Percentiles rank a stretch among this genome's conserved stretches.
phyloP scores from a whole-genome alignment of 2,329 filamentous ascomycete species.

The Fulvia fulva region DNA sequence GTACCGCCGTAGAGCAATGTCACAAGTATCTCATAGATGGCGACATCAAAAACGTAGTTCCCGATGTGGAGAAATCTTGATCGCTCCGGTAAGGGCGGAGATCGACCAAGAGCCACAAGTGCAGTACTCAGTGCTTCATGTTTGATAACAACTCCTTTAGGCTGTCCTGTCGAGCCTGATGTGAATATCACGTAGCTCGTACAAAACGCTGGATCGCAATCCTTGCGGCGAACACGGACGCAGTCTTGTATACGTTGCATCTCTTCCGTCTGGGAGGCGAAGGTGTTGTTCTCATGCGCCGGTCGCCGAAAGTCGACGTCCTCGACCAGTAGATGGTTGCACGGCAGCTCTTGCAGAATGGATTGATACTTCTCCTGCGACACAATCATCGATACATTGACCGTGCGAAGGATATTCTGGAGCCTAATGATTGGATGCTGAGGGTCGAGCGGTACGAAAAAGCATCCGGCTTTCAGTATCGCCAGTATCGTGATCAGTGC shows the following conservation, averaged over 20 bases:
- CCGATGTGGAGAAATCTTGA: slow-evolving; percentile 10
- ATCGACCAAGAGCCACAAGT: neutral
- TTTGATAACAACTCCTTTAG: slow-evolving; percentile 8
- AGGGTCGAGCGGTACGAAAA: slow-evolving; percentile 21
- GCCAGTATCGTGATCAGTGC: slow-evolving; percentile 36
- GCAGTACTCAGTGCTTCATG: neutral
- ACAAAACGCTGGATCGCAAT: no score
- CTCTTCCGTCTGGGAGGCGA: no score
- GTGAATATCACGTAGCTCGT: slow-evolving; percentile 13
- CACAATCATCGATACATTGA: neutral
- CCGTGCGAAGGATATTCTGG: neutral
- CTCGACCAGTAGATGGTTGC: no score
- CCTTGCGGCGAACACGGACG: no score
- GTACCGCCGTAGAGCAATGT: slow-evolving; percentile 11
- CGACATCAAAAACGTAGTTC: slow-evolving; percentile 14
- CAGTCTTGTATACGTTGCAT: no score
- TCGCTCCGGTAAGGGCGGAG: neutral
- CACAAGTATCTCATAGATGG: neutral
- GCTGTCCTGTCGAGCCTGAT: slow-evolving; percentile 14
- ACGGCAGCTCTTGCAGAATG: no score
- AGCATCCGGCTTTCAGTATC: slow-evolving; percentile 36
- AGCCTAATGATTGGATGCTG: slow-evolving; percentile 13
- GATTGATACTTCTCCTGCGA: neutral
- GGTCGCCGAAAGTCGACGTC: no score
- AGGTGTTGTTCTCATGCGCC: no score